Conservation (phyloP, 1,284 basidiomycete species). For the Ganoderma resinaceum region DNA sequence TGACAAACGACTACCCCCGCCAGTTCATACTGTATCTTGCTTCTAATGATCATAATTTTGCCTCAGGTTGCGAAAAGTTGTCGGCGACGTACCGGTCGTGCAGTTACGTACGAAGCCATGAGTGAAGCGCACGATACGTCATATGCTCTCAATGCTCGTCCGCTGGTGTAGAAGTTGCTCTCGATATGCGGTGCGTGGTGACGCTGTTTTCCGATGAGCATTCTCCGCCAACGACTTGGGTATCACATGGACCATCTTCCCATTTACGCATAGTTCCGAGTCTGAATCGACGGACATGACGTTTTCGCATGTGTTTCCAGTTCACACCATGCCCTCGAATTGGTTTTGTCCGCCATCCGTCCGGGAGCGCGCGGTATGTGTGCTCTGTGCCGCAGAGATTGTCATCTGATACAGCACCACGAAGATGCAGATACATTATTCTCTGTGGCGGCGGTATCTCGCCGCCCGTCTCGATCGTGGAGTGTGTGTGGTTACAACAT, state of each 20-base stretch:
- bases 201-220: background rate
- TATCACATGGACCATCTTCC: background rate
- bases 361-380: background rate
- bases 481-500: background rate
- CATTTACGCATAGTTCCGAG: background rate
- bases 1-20: background rate
- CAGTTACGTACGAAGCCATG: background rate
- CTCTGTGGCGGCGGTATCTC: background rate
- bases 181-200: background rate
- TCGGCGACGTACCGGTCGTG: background rate
- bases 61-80: background rate
- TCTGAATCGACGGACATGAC: background rate
- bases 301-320: background rate
- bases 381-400: background rate
- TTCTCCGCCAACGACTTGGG: background rate
- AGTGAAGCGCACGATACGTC: background rate
- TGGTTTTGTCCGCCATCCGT: background rate
- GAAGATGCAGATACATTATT: background rate
- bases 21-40: background rate
- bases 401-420: background rate
- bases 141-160: background rate
- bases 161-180: background rate
- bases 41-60: conserved; percentile 1
- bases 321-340: background rate
- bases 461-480: background rate